Percentiles rank a stretch among this genome's conserved stretches.
Conservation (phyloP, 352 stramenopile genomes). For the Globisporangium recalcitrans region DNA sequence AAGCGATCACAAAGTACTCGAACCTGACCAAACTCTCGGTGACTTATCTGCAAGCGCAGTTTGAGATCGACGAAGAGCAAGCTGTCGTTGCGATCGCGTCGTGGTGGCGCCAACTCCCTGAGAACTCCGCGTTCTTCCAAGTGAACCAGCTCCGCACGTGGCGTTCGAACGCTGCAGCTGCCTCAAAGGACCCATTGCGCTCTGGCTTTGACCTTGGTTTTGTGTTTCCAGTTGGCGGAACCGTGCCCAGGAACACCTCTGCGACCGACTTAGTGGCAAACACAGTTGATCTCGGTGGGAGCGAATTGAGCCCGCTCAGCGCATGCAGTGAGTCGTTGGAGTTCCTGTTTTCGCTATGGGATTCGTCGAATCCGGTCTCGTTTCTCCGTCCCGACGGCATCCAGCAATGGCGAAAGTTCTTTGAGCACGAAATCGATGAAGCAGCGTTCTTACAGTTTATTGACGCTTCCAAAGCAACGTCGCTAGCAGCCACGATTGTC, state of each 20-base stretch:
- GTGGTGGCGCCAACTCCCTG: slow-evolving; percentile 39
- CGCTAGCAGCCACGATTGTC: background rate
- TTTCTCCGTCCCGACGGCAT: slow-evolving; percentile 32
- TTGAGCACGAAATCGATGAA: slow-evolving; percentile 13
- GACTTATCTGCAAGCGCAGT: slow-evolving; percentile 28
- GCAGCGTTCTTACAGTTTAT: slow-evolving; percentile 4
- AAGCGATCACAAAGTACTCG: slow-evolving; percentile 23
- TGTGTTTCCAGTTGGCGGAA: slow-evolving; percentile 29
- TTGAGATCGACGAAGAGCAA: slow-evolving; percentile 27
- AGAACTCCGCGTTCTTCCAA: slow-evolving; percentile 43
- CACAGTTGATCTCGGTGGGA: slow-evolving; percentile 11
- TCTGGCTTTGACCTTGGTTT: slow-evolving; percentile 42
- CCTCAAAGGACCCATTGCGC: slow-evolving; percentile 26
- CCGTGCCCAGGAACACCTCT: slow-evolving; percentile 23
- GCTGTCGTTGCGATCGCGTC: slow-evolving; percentile 21
- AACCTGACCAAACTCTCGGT: slow-evolving; percentile 38
- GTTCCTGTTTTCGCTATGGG: slow-evolving; percentile 38
- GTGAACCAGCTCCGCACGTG: slow-evolving; percentile 34
- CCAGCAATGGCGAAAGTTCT: slow-evolving; percentile 24
- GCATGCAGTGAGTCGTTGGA: slow-evolving; percentile 29
- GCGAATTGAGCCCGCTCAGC: slow-evolving; percentile 13
- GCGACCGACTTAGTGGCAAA: slow-evolving; percentile 33
- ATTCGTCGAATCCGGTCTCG: slow-evolving; percentile 25
- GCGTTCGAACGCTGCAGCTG: slow-evolving; percentile 15
- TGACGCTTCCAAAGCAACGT: background rate